Percentiles rank a stretch among this genome's conserved stretches.
Conservation (phyloP, 345 rosid species). For the Citrus reticulata region DNA sequence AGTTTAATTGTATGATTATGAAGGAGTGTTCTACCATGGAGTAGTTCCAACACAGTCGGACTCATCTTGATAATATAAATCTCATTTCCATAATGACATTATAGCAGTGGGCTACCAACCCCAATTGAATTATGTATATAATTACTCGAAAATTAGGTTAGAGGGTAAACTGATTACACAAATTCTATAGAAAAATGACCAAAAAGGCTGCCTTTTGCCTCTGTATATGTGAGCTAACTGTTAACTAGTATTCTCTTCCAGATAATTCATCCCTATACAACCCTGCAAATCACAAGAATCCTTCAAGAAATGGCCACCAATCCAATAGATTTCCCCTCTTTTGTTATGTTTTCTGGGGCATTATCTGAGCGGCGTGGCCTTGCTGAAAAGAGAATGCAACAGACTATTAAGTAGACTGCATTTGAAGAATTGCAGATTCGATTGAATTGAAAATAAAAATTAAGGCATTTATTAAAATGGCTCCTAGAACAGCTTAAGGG, state of each 20-base stretch:
- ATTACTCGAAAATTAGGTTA: background rate
- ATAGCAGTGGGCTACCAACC: background rate
- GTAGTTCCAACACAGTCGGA: no score
- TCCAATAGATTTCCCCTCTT: conserved; percentile 58
- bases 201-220: conserved; percentile 1
- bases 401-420: background rate
- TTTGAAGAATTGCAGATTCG: background rate
- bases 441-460: background rate
- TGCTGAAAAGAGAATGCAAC: conserved; percentile 27
- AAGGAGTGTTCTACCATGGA: no score
- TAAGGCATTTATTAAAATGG: background rate
- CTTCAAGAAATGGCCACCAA: conserved; percentile 66
- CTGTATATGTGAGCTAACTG: background rate
- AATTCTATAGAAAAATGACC: background rate
- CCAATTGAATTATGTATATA: background rate
- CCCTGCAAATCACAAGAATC: background rate
- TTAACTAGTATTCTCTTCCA: background rate
- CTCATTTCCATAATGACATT: background rate
- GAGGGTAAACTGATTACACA: background rate
- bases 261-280: conserved; percentile 19
- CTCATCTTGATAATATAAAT: background rate
- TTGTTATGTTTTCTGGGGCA: conserved; percentile 42
- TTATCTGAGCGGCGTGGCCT: conserved; percentile 49
- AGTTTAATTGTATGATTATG: no score
- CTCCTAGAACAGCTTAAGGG: no score